phyloP scores from a whole-genome alignment of 768 basidiomycete genomes.

The Termitomyces sp. region DNA sequence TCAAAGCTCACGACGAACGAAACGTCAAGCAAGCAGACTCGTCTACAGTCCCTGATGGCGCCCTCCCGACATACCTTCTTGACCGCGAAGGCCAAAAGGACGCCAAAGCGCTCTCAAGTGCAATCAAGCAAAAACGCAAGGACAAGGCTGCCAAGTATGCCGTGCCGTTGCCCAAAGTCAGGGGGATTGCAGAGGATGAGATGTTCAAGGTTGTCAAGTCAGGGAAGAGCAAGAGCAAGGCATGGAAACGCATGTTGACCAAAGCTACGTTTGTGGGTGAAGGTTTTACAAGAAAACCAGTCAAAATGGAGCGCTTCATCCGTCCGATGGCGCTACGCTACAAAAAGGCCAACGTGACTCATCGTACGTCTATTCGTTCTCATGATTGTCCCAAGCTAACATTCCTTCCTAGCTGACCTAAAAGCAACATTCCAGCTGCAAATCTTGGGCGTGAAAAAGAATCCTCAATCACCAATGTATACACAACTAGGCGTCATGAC shows the following conservation, averaged over 20 bases:
- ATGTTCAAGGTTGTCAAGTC: constrained; percentile 99
- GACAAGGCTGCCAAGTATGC: constrained; percentile 99
- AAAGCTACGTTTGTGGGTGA: constrained; percentile 99
- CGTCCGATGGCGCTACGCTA: constrained; percentile 96
- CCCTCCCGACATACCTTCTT: constrained; percentile 91
- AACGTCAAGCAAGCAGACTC: constrained; percentile 94
- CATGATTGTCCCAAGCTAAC: neutral
- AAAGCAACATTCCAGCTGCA: constrained; percentile 99
- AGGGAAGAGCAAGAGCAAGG: constrained; percentile 92
- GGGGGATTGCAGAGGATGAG: constrained; percentile 98
- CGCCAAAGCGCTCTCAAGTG: constrained; percentile 92
- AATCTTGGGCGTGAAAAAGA: constrained; percentile 98
- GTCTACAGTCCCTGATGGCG: constrained; percentile 81
- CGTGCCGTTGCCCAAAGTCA: constrained; percentile 93
- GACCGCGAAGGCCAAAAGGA: constrained; percentile 99
- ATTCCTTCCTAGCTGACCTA: constrained; percentile 67
- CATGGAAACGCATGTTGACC: constrained; percentile 99
- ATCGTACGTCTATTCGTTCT: constrained; percentile 60
- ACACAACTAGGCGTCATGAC: constrained; percentile 96
- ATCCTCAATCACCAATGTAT: constrained; percentile 98
- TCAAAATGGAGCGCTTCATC: constrained; percentile 98
- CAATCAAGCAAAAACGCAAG: constrained; percentile 98
- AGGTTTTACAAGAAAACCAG: constrained; percentile 96
- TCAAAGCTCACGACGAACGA: constrained; percentile 98
- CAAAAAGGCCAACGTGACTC: constrained; percentile 98